Base-by-base conservation (phyloP, 352 stramenopile species). In the Phytophthora agathidicida region DNA sequence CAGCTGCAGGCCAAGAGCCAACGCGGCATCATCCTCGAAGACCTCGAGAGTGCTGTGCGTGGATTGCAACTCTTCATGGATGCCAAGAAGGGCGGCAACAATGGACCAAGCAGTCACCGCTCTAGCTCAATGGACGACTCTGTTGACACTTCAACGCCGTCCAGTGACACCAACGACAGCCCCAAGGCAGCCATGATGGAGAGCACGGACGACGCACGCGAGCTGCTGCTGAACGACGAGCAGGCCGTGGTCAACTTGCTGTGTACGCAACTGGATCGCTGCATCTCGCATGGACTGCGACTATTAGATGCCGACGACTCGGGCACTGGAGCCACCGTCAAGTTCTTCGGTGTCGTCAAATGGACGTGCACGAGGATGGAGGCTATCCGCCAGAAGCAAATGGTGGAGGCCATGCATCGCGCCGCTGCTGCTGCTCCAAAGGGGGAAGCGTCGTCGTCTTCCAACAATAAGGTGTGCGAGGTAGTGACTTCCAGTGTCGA, bases 341-440 rank as follows among this genome's bases (percentile, higher is more conserved):
- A 94, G 50, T 94, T 93, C 68, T 94, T 93, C 39, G 85, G 85
- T 14, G 72, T 92, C 4, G 77, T 89, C 56, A 94, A 94, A 68
- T 94, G 85, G 85, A 92, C 83, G 10, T 94, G 83, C 67, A 90
- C 85, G 23, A 70, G 85, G 30, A 74, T 94, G 31, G 82, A 88
- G 55, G 77, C 82, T 11, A 80, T 93, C 36, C 77, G 81, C 17
- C 74, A 86, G 65, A 77, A 79, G 45, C 84, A 90, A 47, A 69
- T 84, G 65, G 54, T 90, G 32, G 68, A 88, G 16, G 79, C 73
- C 33, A 88, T 91, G 74, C 78, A 86, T n/a, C 68, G 66, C 14
- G 78, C 70, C 10, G 53, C 43, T 31, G 44, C 32, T 9, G 36
- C 31, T 16, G 57, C 36, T 8, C 37, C 53, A 7, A 70, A 48